A percentile compares a stretch with the other conserved stretches of the same genome.
These are phyloP conservation scores for Withania somnifera DNA, from an alignment of 305 asterid genomes.

Conservation along the genomic window DNA sequence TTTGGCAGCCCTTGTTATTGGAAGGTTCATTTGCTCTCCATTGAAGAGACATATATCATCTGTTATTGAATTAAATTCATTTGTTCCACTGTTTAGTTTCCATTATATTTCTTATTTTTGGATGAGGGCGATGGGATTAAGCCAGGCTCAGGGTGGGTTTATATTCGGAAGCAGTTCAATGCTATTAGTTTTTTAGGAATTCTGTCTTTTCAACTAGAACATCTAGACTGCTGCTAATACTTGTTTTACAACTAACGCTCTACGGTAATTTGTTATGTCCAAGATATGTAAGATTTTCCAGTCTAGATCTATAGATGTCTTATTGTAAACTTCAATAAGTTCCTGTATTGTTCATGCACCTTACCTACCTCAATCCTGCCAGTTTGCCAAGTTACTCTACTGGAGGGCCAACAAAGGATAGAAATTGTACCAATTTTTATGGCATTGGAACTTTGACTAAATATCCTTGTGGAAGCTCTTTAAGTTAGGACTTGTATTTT, in stretches of 20 bases:
- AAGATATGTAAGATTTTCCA: neutral
- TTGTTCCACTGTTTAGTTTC: neutral
- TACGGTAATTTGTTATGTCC: neutral
- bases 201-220: neutral
- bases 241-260: neutral
- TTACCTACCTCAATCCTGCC: neutral
- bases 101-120: neutral
- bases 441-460: neutral
- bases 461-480: neutral
- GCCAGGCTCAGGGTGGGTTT: neutral
- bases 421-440: neutral
- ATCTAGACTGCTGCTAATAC: neutral
- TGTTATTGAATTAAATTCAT: neutral
- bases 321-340: neutral
- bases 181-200: neutral
- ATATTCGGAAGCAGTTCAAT: neutral
- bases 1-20: conserved; percentile 70
- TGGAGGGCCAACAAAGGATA: neutral
- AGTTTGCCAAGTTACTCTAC: neutral
- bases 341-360: neutral
- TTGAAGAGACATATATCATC: neutral
- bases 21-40: conserved; percentile 40
- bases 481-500: neutral
- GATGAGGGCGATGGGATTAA: neutral
- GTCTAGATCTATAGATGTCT: neutral